A percentile compares a stretch with the other conserved stretches of the same genome.
These are phyloP conservation scores for Alternaria tenuissima DNA, from an alignment of 2,329 filamentous ascomycete species.

Conservation along the genomic window DNA sequence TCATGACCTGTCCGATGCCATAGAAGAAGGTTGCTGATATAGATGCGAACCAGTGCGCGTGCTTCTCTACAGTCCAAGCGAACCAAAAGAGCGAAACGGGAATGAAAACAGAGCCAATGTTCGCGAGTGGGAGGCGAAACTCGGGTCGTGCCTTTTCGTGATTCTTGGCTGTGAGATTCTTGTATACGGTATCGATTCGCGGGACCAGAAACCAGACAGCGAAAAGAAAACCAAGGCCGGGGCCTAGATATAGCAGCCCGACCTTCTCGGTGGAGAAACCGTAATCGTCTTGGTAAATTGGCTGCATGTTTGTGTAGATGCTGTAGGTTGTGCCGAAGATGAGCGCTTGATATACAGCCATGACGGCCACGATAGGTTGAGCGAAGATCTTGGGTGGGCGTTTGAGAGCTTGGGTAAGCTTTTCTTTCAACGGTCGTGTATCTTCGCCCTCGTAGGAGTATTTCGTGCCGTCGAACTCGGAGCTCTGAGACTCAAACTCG, in stretches of 20 bases:
- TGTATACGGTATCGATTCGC: slow-evolving; percentile 59
- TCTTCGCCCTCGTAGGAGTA: slow-evolving; percentile 57
- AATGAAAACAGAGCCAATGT: slow-evolving; percentile 56
- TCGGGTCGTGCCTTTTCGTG: slow-evolving; percentile 54
- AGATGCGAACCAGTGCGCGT: slow-evolving; percentile 53
- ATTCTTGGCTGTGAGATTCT: slow-evolving; percentile 52
- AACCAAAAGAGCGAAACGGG: slow-evolving; percentile 55
- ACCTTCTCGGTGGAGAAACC: slow-evolving; percentile 58
- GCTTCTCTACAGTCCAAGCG: slow-evolving; percentile 54
- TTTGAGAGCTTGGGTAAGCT: slow-evolving; percentile 49
- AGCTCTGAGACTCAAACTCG: slow-evolving; percentile 42
- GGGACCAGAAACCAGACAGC: slow-evolving; percentile 58
- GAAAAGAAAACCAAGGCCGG: slow-evolving; percentile 55
- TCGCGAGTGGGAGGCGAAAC: slow-evolving; percentile 56
- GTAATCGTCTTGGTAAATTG: slow-evolving; percentile 55
- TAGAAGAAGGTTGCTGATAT: slow-evolving; percentile 58
- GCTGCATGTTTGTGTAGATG: slow-evolving; percentile 59
- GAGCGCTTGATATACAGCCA: slow-evolving; percentile 57
- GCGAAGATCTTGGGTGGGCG: slow-evolving; percentile 55
- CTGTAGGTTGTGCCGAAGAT: slow-evolving; percentile 59
- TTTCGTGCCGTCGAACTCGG: slow-evolving; percentile 34
- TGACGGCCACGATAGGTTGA: slow-evolving; percentile 57
- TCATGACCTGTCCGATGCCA: slow-evolving; percentile 62
- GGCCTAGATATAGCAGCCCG: slow-evolving; percentile 56
- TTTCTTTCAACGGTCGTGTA: slow-evolving; percentile 46